A percentile compares a stretch with the other conserved stretches of the same genome.
phyloP scores from a whole-genome alignment of 768 basidiomycete genomes.

The Suillus cothurnatus region DNA sequence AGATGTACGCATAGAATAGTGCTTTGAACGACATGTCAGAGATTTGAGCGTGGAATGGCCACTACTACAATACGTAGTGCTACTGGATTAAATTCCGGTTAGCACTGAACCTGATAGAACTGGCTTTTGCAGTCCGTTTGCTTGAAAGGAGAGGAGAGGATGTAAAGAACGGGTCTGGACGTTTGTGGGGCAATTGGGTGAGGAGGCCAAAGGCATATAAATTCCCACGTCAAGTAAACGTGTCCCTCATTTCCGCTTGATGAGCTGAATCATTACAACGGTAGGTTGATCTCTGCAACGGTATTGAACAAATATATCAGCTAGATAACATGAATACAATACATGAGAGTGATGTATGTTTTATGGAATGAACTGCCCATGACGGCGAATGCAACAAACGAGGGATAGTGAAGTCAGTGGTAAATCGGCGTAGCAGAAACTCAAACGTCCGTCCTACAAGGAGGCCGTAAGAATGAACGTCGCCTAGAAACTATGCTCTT shows the following conservation, averaged over 20 bases:
- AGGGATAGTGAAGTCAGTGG: background rate
- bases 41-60: background rate
- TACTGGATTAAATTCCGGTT: background rate
- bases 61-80: background rate
- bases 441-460: constrained; percentile 9
- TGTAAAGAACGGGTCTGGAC: background rate
- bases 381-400: background rate
- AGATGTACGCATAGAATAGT: constrained; percentile 79
- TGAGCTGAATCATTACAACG: background rate
- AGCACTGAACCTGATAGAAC: background rate
- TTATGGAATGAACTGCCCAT: background rate
- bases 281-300: too few relatives aligned
- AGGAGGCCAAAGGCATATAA: background rate
- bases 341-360: background rate
- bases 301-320: background rate
- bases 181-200: background rate
- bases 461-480: constrained; percentile 1
- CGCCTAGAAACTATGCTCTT: constrained; percentile 18
- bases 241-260: constrained; percentile 2
- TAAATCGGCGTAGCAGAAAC: background rate
- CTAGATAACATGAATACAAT: constrained; percentile 6
- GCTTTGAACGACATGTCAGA: constrained; percentile 65
- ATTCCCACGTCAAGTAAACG: constrained; percentile 4
- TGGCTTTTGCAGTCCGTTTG: background rate
- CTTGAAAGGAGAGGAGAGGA: background rate